Base-by-base conservation (phyloP, 805 yeast species). In the Candida insectorum region DNA sequence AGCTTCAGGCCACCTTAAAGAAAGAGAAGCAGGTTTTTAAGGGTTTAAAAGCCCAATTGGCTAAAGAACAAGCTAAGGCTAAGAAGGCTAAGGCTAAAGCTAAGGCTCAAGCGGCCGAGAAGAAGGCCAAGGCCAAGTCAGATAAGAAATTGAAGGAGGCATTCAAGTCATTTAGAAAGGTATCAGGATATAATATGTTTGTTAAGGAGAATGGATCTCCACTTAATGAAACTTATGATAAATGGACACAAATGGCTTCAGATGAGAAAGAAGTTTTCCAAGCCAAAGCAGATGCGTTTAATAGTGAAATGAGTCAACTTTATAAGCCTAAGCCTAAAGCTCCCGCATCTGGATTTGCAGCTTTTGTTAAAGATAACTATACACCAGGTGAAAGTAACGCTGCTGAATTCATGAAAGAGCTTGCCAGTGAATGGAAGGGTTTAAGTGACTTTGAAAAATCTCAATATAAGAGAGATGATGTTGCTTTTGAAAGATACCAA, bases 261-360 rank as follows among this genome's bases (percentile, higher is more conserved):
- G 36, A 34, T 20, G 69, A 65, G 39, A 59, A 56, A 44, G 56
- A 48, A 10, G 39, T 27, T 4, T 62, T 33, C 39, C 34, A 39
- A 13, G 40, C 31, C 2, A 45, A 49, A 34, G 65, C 62, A n/a
- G 49, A 48, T n/a, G 51, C 45, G 27, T 39, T 45, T 43, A 60
- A 61, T 37, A 58, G 45, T 9, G 53, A 53, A 24, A 44, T 43
- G 28, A 32, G 41, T 19, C 37, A 51, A 33, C 26, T 28, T 6
- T 61, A 43, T 44, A 44, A 51, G 2, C 61, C 63, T 1, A 56
- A 56, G 44, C 72, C 72, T 22, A 54, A 54, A 32, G 39, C 47
- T 5, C 68, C 69, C 5, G 41, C 52, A 4, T 38, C 33, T 27
- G 52, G 54, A 9, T 65, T 52, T 47, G 62, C 67, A 13, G 33